Evolutionary conservation across 768 basidiomycete genomes (phyloP).

Genomic region (Suillus variegatus): DNA sequence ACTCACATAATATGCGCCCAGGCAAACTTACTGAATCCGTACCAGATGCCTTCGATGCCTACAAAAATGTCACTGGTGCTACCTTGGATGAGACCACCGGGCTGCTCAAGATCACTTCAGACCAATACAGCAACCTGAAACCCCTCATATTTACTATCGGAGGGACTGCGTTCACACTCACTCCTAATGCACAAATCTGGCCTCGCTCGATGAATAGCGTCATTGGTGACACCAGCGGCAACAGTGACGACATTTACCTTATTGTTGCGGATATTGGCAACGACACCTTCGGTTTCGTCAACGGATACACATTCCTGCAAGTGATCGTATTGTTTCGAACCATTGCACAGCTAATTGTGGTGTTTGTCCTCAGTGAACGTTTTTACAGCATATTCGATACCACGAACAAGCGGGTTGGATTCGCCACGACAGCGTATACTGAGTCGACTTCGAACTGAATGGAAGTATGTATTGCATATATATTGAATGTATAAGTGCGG

Average conservation of each 20-base stretch:
- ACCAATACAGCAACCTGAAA: slow-evolving; percentile 10
- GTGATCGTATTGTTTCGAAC: slow-evolving; percentile 11
- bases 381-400: slow-evolving; percentile 40
- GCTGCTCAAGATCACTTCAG: slow-evolving; percentile 15
- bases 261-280: slow-evolving; percentile 26
- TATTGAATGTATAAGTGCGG: not conserved
- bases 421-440: slow-evolving; percentile 37
- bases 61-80: slow-evolving; percentile 15
- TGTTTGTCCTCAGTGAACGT: slow-evolving; percentile 21
- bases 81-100: slow-evolving; percentile 16
- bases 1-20: not conserved
- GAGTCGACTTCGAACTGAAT: slow-evolving; percentile 3
- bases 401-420: slow-evolving; percentile 32
- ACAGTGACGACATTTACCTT: slow-evolving; percentile 4
- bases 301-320: slow-evolving; percentile 13
- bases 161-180: slow-evolving; percentile 28
- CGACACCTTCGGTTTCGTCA: slow-evolving; percentile 20
- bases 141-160: slow-evolving; percentile 14
- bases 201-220: slow-evolving; percentile 35
- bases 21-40: slow-evolving; percentile 13
- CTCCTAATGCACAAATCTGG: slow-evolving; percentile 34
- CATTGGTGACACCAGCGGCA: slow-evolving; percentile 26
- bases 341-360: not conserved
- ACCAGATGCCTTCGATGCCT: slow-evolving; percentile 18
- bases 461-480: not conserved